Evolutionary conservation across 148 eudicot species (phyloP), one percentile per base, ranked within the genome.

Genomic region (Simmondsia chinensis): DNA sequence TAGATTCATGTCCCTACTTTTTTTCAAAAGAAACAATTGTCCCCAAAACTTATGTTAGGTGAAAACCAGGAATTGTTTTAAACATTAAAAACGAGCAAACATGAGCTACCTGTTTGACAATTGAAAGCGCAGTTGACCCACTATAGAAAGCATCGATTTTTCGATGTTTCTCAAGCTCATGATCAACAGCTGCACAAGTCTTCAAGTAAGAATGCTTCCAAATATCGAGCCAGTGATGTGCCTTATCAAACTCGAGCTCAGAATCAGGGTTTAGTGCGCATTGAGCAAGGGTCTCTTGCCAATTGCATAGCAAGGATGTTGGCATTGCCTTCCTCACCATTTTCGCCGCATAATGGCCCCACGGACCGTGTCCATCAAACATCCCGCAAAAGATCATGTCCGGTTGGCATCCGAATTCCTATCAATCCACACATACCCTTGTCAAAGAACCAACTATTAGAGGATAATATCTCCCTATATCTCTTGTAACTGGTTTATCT

Each of bases 301-400:
- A 83, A 60, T 65, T 50, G 55, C 76, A 52, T 2, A 80, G 73
- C 80, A 88, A 59, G 18, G 63, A 54, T 38, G 81, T 55, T 35
- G 94, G 94, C 82, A 88, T 60, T 33, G 59, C 46, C 28, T 88
- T 55, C 46, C 76, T 68, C 19, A 88, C 91, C 52, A 64, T 75
- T 63, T 71, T 80, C n/a, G 87, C 39, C 33, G 83, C 84, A 48
- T 70, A 63, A 46, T 88, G 94, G n/a, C 97, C 97, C 91, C 89
- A 70, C 10, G 94, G 84, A 19, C 97, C 97, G 31, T 88, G 97
- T 51, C 97, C 97, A 39, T 88, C 97, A 63, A 80, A 88, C 22
- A 88, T 69, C 31, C 97, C 97, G 65, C 91, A 83, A 47, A 88
- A 77, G 11, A 66, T 73, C 77, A 77, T 74, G 64, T 80, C 94